Evolutionary conservation across 2,329 filamentous ascomycete genomes (phyloP).

Genomic region (Neocucurbitaria cava): DNA sequence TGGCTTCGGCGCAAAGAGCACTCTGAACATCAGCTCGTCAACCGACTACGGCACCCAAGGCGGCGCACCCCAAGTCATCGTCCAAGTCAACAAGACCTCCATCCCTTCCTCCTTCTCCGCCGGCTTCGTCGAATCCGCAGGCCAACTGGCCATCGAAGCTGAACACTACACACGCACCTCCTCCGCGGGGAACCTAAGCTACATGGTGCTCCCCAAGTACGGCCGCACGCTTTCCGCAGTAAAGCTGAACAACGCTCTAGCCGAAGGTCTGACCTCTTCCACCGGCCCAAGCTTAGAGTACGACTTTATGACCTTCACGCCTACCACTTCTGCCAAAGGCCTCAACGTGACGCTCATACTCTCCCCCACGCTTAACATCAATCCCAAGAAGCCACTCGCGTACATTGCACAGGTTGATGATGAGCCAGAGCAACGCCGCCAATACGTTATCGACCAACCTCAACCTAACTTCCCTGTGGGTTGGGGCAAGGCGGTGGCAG

Average conservation of each 20-base stretch:
- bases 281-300: conserved; percentile 46
- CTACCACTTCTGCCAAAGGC: conserved; percentile 37
- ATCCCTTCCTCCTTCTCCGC: conserved; percentile 40
- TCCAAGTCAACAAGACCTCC: conserved; percentile 45
- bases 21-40: conserved; percentile 42
- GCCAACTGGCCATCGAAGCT: conserved; percentile 46
- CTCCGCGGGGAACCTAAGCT: conserved; percentile 31
- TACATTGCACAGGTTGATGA: conserved; percentile 60
- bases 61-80: conserved; percentile 34
- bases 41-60: conserved; percentile 50
- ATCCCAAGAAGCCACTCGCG: conserved; percentile 57
- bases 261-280: conserved; percentile 34
- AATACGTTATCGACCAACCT: conserved; percentile 52
- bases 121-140: conserved; percentile 47
- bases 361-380: conserved; percentile 57
- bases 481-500: conserved; percentile 59
- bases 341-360: conserved; percentile 52
- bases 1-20: conserved; percentile 35
- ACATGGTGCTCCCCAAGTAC: conserved; percentile 43
- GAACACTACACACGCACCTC: conserved; percentile 47
- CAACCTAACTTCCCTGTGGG: conserved; percentile 54
- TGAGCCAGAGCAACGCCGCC: conserved; percentile 45
- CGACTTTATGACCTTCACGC: conserved; percentile 47
- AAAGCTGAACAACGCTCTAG: conserved; percentile 37
- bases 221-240: conserved; percentile 47